A percentile compares a stretch with the other conserved stretches of the same genome.
These are phyloP conservation scores for Hygrophila difformis DNA, from an alignment of 257 asterid species.

Conservation along the genomic window DNA sequence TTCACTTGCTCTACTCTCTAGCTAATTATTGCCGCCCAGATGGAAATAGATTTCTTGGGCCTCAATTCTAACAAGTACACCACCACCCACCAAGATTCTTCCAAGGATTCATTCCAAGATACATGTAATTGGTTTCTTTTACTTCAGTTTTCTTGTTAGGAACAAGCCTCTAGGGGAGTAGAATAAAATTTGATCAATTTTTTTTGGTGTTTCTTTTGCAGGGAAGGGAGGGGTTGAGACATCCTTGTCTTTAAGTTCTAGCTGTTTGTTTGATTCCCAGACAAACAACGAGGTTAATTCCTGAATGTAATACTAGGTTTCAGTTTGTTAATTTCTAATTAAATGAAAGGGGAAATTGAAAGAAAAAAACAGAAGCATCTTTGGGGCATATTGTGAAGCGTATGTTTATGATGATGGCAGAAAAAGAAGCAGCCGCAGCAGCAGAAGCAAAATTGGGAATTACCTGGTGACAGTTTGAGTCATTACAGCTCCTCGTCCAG, in stretches of 20 bases:
- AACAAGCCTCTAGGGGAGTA: background rate
- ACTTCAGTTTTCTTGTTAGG: too few relatives aligned
- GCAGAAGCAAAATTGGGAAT: too few relatives aligned
- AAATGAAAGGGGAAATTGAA: too few relatives aligned
- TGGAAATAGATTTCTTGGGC: background rate
- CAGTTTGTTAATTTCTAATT: background rate
- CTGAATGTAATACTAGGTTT: background rate
- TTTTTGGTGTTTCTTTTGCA: background rate
- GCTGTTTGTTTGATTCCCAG: background rate
- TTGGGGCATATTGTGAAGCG: too few relatives aligned
- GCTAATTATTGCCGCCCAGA: too few relatives aligned
- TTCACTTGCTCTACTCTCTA: too few relatives aligned
- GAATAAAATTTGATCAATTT: background rate
- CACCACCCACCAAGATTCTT: too few relatives aligned
- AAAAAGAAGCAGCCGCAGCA: too few relatives aligned
- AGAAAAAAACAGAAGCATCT: too few relatives aligned
- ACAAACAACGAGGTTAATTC: background rate
- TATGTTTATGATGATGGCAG: background rate
- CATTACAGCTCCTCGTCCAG: background rate
- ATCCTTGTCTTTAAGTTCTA: background rate
- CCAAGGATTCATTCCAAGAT: background rate
- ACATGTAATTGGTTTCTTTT: background rate
- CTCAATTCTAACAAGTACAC: background rate
- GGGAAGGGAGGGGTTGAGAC: background rate
- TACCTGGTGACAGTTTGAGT: background rate